These are phyloP conservation scores for Apostasia ramifera DNA, from an alignment of 106 monocot genomes.

Conservation along the genomic window DNA sequence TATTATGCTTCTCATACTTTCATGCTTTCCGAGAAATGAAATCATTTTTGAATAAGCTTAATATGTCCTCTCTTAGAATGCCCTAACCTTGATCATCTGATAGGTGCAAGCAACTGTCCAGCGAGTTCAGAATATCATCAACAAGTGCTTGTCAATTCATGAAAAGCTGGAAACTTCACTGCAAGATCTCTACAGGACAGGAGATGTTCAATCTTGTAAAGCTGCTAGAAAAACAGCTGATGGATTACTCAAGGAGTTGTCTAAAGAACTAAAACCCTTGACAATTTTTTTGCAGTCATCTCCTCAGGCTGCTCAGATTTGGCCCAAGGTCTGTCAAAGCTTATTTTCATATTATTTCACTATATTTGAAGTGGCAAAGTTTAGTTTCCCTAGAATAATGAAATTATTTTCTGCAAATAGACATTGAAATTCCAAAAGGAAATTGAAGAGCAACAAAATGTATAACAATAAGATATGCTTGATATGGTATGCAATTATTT, in stretches of 20 bases:
- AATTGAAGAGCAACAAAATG: no score
- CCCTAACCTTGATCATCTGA: slow-evolving; percentile 1
- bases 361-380: no score
- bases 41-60: no score
- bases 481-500: no score
- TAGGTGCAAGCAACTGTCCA: slow-evolving; percentile 82
- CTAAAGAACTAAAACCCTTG: slow-evolving; percentile 76
- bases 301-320: slow-evolving; percentile 77
- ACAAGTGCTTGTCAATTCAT: slow-evolving; percentile 62
- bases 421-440: no score
- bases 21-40: no score
- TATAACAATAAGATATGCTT: no score
- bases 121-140: slow-evolving; percentile 51
- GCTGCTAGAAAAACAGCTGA: slow-evolving; percentile 71
- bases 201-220: slow-evolving; percentile 86
- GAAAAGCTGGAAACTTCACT: slow-evolving; percentile 82
- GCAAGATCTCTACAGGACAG: slow-evolving; percentile 75
- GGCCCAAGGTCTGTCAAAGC: slow-evolving; percentile 64
- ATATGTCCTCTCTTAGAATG: not conserved
- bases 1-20: no score
- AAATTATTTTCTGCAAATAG: no score
- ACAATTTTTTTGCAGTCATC: slow-evolving; percentile 59
- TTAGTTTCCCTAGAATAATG: no score
- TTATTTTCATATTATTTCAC: not conserved
- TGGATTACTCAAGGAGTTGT: slow-evolving; percentile 66